Conservation (phyloP, 257 asterid species). For the Jaltomata sinuosa region DNA sequence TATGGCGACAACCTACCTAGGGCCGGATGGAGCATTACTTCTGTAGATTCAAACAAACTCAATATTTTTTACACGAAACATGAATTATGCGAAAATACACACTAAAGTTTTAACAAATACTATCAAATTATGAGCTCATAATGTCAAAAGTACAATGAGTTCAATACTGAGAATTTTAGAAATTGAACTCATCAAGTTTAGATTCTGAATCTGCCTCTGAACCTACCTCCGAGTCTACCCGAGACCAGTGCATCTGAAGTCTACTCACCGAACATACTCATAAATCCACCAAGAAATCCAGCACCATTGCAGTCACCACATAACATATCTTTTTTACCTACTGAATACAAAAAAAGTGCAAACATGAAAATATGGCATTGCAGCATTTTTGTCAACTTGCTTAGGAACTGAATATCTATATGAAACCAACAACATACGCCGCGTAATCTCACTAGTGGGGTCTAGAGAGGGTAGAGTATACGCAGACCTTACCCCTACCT, state of each 20-base stretch:
- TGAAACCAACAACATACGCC: not conserved
- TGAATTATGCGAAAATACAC: not conserved
- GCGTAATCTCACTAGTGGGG: too few relatives aligned
- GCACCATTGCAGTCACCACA: conserved; percentile 95
- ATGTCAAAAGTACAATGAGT: not conserved
- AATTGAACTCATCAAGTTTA: not conserved
- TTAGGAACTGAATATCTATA: not conserved
- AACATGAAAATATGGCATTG: not conserved
- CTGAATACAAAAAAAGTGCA: conserved; percentile 17
- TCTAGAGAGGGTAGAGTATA: too few relatives aligned
- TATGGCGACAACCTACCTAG: not conserved
- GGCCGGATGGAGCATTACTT: not conserved
- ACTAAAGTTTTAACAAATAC: not conserved
- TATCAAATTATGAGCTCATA: not conserved
- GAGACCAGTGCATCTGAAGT: not conserved
- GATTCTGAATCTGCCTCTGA: not conserved
- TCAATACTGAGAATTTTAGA: not conserved
- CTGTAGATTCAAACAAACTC: not conserved
- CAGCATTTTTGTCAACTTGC: not conserved
- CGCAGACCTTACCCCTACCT: too few relatives aligned
- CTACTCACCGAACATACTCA: conserved; percentile 63
- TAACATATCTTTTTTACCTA: conserved; percentile 67
- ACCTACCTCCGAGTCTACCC: not conserved
- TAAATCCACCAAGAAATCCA: conserved; percentile 84
- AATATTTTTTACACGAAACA: not conserved